These are phyloP conservation scores for Scutellaria galericulata DNA, from an alignment of 257 asterid genomes.

Conservation along the genomic window DNA sequence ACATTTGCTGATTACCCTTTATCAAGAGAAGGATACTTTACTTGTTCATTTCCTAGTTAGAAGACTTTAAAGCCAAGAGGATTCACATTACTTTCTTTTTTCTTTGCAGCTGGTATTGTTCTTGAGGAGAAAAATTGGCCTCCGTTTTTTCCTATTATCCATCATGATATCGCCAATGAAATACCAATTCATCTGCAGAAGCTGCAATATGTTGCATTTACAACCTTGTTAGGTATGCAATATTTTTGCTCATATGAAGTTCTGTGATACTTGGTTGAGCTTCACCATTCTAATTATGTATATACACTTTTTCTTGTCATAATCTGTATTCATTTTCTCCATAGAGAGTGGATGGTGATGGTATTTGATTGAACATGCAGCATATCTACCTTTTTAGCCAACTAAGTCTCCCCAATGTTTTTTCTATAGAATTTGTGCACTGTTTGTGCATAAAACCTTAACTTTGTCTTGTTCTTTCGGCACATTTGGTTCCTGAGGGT, in stretches of 20 bases:
- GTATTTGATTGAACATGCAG: constrained; percentile 14
- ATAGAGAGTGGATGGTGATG: neutral
- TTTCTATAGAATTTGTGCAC: no score
- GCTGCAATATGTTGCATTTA: constrained; percentile 90
- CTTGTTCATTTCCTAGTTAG: constrained; percentile 20
- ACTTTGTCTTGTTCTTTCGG: no score
- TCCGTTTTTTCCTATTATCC: constrained; percentile 93
- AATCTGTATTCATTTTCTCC: neutral
- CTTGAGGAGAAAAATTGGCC: constrained; percentile 96
- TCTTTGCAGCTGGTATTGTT: constrained; percentile 61
- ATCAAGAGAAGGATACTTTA: constrained; percentile 18
- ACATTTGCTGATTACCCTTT: neutral
- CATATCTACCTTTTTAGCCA: constrained; percentile 2
- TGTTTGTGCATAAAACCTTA: no score
- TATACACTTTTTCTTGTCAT: neutral
- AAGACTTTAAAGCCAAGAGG: constrained; percentile 12
- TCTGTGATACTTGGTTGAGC: neutral
- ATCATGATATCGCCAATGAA: constrained; percentile 91
- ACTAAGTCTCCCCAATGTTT: neutral
- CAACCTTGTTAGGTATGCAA: constrained; percentile 84
- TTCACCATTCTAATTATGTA: constrained; percentile 5
- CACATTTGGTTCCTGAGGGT: no score
- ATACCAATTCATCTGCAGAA: constrained; percentile 93
- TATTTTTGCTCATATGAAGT: constrained; percentile 16
- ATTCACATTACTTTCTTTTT: constrained; percentile 30